Evolutionary conservation across 1,284 basidiomycete species (phyloP).

Genomic region (Rhodotorula glutinis): DNA sequence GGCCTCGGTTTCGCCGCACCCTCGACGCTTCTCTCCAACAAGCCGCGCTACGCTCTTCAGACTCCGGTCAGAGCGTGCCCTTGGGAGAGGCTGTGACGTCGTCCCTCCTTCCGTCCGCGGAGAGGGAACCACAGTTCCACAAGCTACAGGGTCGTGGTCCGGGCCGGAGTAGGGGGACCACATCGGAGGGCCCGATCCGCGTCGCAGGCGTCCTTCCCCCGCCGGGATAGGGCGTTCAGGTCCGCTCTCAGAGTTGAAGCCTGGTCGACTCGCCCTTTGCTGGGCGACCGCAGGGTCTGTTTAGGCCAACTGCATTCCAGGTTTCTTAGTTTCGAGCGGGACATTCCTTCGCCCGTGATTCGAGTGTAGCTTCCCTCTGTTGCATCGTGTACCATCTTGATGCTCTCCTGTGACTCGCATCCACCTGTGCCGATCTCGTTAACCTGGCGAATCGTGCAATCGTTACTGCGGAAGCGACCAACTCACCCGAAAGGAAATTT

Average conservation of each 20-base stretch:
- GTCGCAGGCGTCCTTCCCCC: constrained; percentile 7
- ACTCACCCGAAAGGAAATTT: too few relatives aligned
- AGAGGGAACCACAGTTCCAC: background rate
- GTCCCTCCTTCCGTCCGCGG: background rate
- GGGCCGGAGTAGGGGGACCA: background rate
- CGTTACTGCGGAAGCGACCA: too few relatives aligned
- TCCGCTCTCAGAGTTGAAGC: constrained; percentile 9
- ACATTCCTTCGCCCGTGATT: background rate
- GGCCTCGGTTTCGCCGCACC: background rate
- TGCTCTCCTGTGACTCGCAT: too few relatives aligned
- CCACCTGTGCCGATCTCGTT: too few relatives aligned
- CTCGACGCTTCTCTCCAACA: background rate
- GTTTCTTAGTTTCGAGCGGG: constrained; percentile 11
- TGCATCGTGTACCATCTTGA: too few relatives aligned
- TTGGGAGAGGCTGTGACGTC: background rate
- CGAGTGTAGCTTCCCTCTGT: too few relatives aligned
- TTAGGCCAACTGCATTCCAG: constrained; percentile 10
- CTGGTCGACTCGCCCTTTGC: background rate
- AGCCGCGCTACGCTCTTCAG: background rate
- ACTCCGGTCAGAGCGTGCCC: background rate
- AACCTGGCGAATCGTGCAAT: too few relatives aligned
- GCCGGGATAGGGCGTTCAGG: constrained; percentile 7
- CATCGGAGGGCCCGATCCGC: background rate
- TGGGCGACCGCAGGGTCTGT: background rate
- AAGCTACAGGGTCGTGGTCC: background rate